These are phyloP conservation scores for Populus hybrid DNA, from an alignment of 441 rosid genomes.

Conservation along the genomic window DNA sequence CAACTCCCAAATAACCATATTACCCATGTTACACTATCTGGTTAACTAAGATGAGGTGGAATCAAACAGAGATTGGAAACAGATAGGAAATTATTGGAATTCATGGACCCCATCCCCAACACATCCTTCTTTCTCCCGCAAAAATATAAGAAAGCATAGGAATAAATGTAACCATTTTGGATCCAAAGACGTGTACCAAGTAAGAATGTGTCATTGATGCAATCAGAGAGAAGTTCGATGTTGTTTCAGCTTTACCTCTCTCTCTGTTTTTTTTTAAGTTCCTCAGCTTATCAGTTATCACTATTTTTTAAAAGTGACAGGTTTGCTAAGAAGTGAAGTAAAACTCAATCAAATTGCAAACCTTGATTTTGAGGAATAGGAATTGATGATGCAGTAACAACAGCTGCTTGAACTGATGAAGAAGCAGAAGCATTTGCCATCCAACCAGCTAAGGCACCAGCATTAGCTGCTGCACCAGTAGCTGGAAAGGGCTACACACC, in stretches of 20 bases:
- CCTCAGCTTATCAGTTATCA: background rate
- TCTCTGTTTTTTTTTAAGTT: background rate
- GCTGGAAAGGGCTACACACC: constrained; percentile 68
- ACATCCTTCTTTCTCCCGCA: background rate
- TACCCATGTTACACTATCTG: background rate
- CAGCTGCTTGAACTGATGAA: constrained; percentile 82
- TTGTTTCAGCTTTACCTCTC: background rate
- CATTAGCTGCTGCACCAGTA: constrained; percentile 61
- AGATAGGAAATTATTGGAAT: background rate
- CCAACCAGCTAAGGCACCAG: constrained; percentile 79
- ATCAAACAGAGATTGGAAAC: background rate
- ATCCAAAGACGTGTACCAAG: background rate
- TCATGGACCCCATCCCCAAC: background rate
- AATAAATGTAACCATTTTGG: background rate
- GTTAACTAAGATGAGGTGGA: background rate
- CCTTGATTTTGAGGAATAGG: constrained; percentile 83
- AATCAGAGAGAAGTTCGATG: background rate
- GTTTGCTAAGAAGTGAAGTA: background rate
- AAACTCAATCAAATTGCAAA: constrained; percentile 24
- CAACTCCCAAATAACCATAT: background rate
- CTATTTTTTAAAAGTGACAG: constrained; percentile 1
- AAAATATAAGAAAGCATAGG: background rate
- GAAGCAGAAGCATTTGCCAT: constrained; percentile 91
- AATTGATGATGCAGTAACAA: constrained; percentile 69
- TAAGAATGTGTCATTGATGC: background rate